These are phyloP conservation scores for Lasiodiplodia gonubiensis DNA, from an alignment of 2,329 filamentous ascomycete species.

Conservation along the genomic window DNA sequence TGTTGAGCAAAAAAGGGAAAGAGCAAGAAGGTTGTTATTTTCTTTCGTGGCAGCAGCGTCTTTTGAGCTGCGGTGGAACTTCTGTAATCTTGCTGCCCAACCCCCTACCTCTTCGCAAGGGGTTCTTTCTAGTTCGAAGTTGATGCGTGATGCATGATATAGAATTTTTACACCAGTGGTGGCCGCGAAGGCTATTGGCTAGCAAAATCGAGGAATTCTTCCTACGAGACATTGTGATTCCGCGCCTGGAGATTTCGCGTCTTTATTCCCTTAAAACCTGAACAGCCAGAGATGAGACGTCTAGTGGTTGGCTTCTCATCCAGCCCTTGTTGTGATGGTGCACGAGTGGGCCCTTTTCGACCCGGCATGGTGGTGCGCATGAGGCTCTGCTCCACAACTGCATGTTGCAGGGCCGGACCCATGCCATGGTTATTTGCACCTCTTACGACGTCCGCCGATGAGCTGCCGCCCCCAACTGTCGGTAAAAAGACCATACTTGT, in stretches of 20 bases:
- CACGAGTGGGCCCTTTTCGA: constrained; percentile 2
- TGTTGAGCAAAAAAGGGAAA: not conserved
- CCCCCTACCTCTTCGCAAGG: not conserved
- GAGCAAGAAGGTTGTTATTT: not conserved
- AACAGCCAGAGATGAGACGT: too few relatives aligned
- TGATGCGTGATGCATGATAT: constrained; percentile 10
- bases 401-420: constrained; percentile 8
- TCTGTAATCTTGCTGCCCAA: not conserved
- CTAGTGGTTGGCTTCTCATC: not conserved
- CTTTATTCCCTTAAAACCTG: too few relatives aligned
- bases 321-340: not conserved
- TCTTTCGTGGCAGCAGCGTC: not conserved
- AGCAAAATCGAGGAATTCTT: not conserved
- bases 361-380: not conserved
- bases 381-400: constrained; percentile 4
- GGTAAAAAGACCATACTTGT: not conserved
- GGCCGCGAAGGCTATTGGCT: not conserved
- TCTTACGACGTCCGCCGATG: not conserved
- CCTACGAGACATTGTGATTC: too few relatives aligned
- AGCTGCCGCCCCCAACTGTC: not conserved
- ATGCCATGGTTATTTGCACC: not conserved
- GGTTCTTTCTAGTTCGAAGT: constrained; percentile 8
- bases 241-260: too few relatives aligned
- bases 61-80: not conserved
- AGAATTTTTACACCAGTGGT: not conserved